phyloP scores from a whole-genome alignment of 2,329 filamentous ascomycete genomes.

The Ceratocystis lukuohia region DNA sequence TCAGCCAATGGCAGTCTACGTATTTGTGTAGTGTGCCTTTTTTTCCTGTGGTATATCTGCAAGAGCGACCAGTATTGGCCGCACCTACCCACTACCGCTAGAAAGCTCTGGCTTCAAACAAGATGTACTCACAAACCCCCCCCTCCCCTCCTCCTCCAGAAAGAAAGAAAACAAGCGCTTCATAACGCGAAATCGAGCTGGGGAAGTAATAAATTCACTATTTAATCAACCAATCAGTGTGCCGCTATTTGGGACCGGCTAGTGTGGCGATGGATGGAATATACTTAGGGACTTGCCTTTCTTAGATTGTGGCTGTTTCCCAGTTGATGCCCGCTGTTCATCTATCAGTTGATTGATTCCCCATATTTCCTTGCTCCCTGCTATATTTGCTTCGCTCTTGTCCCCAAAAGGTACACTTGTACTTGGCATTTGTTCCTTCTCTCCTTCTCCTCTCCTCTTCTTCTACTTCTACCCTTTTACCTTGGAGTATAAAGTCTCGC shows the following conservation, averaged over 20 bases:
- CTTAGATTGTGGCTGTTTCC: not conserved
- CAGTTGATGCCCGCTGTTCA: not conserved
- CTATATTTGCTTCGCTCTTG: conserved; percentile 8
- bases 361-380: conserved; percentile 3
- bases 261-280: not conserved
- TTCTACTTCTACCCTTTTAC: not conserved
- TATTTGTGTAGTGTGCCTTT: not conserved
- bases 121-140: not conserved
- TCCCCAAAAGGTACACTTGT: not conserved
- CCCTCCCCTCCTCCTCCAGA: not conserved
- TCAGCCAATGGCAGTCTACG: not conserved
- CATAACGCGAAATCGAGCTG: not conserved
- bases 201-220: not conserved
- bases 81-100: not conserved
- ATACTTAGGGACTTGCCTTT: not conserved
- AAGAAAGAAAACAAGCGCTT: not conserved
- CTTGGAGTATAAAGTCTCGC: conserved; percentile 4
- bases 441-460: not conserved
- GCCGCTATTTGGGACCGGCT: not conserved
- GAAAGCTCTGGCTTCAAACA: not conserved
- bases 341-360: conserved; percentile 1
- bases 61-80: not conserved
- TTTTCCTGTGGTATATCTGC: not conserved
- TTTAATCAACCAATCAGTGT: not conserved
- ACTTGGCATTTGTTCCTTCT: conserved; percentile 2